Evolutionary conservation across 305 asterid species (phyloP).

Genomic region (Fraxinus paxiana): DNA sequence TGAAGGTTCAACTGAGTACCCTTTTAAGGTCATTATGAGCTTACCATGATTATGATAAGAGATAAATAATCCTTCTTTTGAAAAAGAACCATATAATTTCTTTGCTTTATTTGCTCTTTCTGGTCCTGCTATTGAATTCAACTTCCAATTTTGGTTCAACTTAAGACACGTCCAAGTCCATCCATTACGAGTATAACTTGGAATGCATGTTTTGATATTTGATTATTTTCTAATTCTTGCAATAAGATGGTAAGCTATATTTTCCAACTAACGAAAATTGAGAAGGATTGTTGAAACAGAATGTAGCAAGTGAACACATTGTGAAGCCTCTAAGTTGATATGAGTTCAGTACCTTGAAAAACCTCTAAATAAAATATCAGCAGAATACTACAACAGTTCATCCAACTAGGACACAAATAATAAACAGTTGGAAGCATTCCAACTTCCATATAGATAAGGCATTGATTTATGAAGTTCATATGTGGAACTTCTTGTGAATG

Average conservation of each 20-base stretch:
- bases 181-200: not conserved
- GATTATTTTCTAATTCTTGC: not conserved
- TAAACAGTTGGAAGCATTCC: not conserved
- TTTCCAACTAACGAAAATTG: not conserved
- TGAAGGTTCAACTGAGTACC: slow-evolving; percentile 80
- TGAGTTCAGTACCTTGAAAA: not conserved
- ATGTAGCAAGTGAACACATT: not conserved
- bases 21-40: slow-evolving; percentile 52
- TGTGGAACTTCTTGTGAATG: not conserved
- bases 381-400: not conserved
- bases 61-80: slow-evolving; percentile 17
- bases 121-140: slow-evolving; percentile 11
- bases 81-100: slow-evolving; percentile 1
- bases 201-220: not conserved
- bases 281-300: not conserved
- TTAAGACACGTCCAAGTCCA: not conserved
- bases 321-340: not conserved
- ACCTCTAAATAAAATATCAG: not conserved
- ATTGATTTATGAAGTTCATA: not conserved
- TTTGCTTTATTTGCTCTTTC: not conserved
- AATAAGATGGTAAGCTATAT: not conserved
- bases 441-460: not conserved
- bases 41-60: slow-evolving; percentile 34
- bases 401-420: not conserved
- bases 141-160: not conserved